Percentiles rank a stretch among this genome's conserved stretches.
Evolutionary conservation across 2,329 filamentous ascomycete genomes (phyloP).

Genomic region (Aspergillus phoenicis): DNA sequence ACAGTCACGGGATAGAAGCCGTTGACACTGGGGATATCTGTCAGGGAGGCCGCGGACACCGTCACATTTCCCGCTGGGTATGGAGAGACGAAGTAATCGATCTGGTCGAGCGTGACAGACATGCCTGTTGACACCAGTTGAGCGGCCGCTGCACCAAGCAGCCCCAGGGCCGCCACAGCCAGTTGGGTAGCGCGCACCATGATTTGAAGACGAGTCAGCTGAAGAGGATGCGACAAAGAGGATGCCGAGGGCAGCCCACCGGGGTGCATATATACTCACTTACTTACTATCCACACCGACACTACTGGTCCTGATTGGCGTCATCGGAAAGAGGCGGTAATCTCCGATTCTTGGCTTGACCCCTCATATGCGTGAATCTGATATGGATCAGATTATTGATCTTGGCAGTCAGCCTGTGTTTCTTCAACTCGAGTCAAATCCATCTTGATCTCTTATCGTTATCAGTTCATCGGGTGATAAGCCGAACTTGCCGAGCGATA

Average conservation of each 20-base stretch:
- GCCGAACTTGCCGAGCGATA: neutral
- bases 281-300: no score
- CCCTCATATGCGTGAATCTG: neutral
- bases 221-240: neutral
- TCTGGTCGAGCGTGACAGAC: slow-evolving; percentile 4
- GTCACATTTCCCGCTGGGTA: slow-evolving; percentile 4
- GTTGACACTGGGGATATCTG: neutral
- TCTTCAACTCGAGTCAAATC: neutral
- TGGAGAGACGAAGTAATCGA: slow-evolving; percentile 5
- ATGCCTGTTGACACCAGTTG: slow-evolving; percentile 4
- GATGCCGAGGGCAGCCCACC: neutral
- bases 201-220: neutral
- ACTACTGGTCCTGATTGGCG: no score
- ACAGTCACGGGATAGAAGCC: slow-evolving; percentile 3
- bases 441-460: neutral
- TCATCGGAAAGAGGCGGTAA: neutral
- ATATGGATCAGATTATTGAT: neutral
- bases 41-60: neutral
- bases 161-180: neutral
- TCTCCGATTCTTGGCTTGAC: neutral
- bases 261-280: neutral
- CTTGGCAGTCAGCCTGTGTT: neutral
- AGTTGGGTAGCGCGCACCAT: neutral
- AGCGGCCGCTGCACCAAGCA: neutral
- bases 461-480: neutral